These are phyloP conservation scores for Termitomyces sp. DNA, from an alignment of 1,284 basidiomycete species.

Conservation along the genomic window DNA sequence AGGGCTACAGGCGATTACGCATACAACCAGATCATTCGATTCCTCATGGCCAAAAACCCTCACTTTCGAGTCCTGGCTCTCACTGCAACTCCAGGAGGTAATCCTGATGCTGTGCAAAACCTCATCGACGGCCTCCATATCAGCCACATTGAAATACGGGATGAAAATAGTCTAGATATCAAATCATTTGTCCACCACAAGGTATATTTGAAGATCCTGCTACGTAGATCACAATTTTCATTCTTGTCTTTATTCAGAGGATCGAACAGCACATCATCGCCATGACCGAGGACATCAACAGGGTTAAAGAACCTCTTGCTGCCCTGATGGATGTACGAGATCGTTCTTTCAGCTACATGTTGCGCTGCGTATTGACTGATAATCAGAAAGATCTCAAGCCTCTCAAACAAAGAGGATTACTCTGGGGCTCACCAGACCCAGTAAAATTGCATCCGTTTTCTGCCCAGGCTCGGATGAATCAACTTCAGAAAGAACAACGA, in stretches of 20 bases:
- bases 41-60: slow-evolving; percentile 90
- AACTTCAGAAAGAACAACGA: slow-evolving; percentile 33
- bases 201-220: slow-evolving; percentile 31
- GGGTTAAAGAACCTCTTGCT: slow-evolving; percentile 52
- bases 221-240: neutral
- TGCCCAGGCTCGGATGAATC: slow-evolving; percentile 34
- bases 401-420: slow-evolving; percentile 25
- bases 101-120: slow-evolving; percentile 81
- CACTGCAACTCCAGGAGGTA: slow-evolving; percentile 92
- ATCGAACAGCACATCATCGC: slow-evolving; percentile 67
- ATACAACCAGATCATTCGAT: slow-evolving; percentile 87
- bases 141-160: slow-evolving; percentile 90
- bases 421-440: slow-evolving; percentile 32
- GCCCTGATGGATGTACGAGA: slow-evolving; percentile 67
- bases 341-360: slow-evolving; percentile 1
- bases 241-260: slow-evolving; percentile 35
- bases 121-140: slow-evolving; percentile 98
- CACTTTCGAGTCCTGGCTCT: slow-evolving; percentile 92
- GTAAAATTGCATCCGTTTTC: slow-evolving; percentile 53
- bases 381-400: slow-evolving; percentile 36
- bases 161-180: slow-evolving; percentile 89
- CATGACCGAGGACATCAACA: slow-evolving; percentile 57
- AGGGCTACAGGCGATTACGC: slow-evolving; percentile 91
- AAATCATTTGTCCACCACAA: slow-evolving; percentile 87
- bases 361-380: neutral